Base-by-base conservation (phyloP, 2,329 filamentous ascomycete genomes). In the Orbilia blumenaviensis region DNA sequence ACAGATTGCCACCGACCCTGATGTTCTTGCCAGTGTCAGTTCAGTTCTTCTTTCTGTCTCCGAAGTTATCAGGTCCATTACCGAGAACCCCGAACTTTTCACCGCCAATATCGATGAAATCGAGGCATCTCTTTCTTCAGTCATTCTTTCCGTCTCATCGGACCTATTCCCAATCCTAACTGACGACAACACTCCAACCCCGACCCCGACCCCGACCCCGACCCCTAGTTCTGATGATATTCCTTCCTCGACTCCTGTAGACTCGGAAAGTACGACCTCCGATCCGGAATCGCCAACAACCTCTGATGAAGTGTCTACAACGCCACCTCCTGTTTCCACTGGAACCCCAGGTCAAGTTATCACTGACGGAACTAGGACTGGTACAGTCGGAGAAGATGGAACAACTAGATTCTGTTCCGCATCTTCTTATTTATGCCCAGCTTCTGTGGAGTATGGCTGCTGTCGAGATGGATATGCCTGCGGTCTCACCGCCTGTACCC, bases 301-400 rank as follows among this genome's bases (percentile, higher is more conserved):
- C 10, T 25, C 34, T 14, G 54, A 42, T 3, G 16, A 27, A 1
- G 3, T n/a, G 6, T 42, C 66, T 2, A 36, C 41, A 29, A 38
- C 46, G 3, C 21, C 16, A 10, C 32, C 54, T 7, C 21, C 54
- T 44, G 21, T 29, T 54, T 10, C 27, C n/a, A 56, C 56, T 16
- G 71, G 34, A 34, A 75, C 71, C 7, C 63, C 63, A 0, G 71
- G 71, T 18, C 71, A 75, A 44, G 71, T 75, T 50, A 44, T 75
- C 42, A 68, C 63, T 3, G 71, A 75, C 44, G 71, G 71, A 32
- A 68, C 71, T 6, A 54, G 71, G 25, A 75, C 63, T 34, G 71
- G 71, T 42, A 75, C 71, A 8, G 71, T 75, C 8, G 71, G 71
- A 32, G 71, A 68, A 1, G 71, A 75, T 32, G 71, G 71, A 21